Evolutionary conservation across 192 early-diverging fungal species (phyloP).

Genomic region (Helicostylum pulchrum): DNA sequence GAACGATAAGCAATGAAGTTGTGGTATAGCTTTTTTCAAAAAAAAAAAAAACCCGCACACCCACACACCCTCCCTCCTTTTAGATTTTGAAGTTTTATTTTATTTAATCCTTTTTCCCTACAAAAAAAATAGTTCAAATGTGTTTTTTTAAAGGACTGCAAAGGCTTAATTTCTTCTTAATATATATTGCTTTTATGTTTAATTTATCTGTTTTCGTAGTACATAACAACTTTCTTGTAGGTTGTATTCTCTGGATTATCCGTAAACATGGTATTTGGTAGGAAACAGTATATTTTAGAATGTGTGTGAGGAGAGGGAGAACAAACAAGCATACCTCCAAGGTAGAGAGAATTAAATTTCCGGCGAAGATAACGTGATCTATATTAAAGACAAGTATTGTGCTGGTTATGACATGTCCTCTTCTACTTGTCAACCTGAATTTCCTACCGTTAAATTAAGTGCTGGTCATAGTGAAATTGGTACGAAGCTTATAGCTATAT

Average conservation of each 20-base stretch:
- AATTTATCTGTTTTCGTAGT: constrained; percentile 31
- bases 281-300: not conserved
- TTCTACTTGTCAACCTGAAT: constrained; percentile 32
- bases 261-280: not conserved
- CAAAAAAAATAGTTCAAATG: too few species aligned
- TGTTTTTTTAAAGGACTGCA: too few species aligned
- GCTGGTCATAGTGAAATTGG: constrained; percentile 32
- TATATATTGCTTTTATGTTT: not conserved
- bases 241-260: not conserved
- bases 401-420: constrained; percentile 27
- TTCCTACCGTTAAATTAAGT: constrained; percentile 20
- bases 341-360: constrained; percentile 16
- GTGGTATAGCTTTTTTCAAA: too few species aligned
- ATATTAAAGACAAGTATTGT: constrained; percentile 35
- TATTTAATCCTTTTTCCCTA: too few species aligned
- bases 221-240: constrained; percentile 6
- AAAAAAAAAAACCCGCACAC: too few species aligned
- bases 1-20: too few species aligned
- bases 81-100: too few species aligned
- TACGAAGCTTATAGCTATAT: constrained; percentile 32
- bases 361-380: constrained; percentile 36
- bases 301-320: constrained; percentile 9
- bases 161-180: too few species aligned
- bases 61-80: too few species aligned
- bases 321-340: constrained; percentile 30